A percentile compares a stretch with the other conserved stretches of the same genome.
These are phyloP conservation scores for Eucalyptus erythrocorys DNA, from an alignment of 345 rosid species.

Conservation along the genomic window DNA sequence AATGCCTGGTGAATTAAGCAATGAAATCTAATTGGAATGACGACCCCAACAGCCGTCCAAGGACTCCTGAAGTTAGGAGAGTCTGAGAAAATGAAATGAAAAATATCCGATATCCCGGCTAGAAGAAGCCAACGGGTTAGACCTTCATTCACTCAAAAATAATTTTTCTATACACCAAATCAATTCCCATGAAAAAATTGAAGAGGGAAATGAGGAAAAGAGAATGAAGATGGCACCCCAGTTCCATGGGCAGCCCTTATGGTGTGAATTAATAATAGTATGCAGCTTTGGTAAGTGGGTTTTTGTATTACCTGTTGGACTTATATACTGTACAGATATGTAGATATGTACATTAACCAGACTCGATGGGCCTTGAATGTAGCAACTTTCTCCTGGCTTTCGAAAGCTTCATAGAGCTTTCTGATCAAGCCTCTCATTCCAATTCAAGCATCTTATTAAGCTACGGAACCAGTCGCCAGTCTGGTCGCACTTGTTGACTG, in stretches of 20 bases:
- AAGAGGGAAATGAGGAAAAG: not conserved
- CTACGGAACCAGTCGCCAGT: conserved; percentile 97
- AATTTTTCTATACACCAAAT: not conserved
- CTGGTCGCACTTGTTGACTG: conserved; percentile 89
- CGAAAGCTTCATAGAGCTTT: conserved; percentile 43
- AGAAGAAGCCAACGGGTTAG: not conserved
- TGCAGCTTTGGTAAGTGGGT: not conserved
- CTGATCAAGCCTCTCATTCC: conserved; percentile 95
- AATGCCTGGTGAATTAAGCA: not conserved
- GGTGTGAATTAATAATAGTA: not conserved
- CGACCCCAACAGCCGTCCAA: not conserved
- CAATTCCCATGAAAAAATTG: not conserved
- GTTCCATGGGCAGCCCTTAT: not conserved
- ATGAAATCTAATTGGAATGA: not conserved
- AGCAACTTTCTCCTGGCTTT: not conserved
- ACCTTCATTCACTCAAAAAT: not conserved
- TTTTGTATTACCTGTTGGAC: not conserved
- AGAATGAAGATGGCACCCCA: not conserved
- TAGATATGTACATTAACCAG: not conserved
- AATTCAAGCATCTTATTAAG: conserved; percentile 91
- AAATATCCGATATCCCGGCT: not conserved
- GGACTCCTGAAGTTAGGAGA: not conserved
- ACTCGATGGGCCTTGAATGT: not conserved
- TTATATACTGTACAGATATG: not conserved
- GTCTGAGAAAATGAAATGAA: not conserved